A percentile compares a stretch with the other conserved stretches of the same genome.
These are phyloP conservation scores for Ogataea nonfermentans DNA, from an alignment of 805 yeast species.

Conservation along the genomic window DNA sequence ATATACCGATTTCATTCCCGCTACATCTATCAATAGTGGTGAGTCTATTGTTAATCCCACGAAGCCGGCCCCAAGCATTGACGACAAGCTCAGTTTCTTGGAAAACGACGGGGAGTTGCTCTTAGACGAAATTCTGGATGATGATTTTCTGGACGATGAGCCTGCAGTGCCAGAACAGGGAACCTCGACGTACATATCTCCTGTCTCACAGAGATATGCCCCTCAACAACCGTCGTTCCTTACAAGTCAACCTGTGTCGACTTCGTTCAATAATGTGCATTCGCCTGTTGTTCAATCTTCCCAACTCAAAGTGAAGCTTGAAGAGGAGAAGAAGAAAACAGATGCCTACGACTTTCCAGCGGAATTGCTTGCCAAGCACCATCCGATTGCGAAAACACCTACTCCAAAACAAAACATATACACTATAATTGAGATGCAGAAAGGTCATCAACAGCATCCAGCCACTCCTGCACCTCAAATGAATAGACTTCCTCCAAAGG, in stretches of 20 bases:
- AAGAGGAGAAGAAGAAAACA: slow-evolving; percentile 55
- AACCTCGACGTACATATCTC: not conserved
- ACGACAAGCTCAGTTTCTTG: slow-evolving; percentile 41
- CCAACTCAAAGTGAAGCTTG: slow-evolving; percentile 30
- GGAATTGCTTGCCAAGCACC: slow-evolving; percentile 44
- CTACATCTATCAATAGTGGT: not conserved
- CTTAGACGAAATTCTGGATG: slow-evolving; percentile 37
- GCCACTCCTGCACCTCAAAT: slow-evolving; percentile 10
- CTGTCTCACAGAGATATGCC: slow-evolving; percentile 1
- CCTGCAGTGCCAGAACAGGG: slow-evolving; percentile 2
- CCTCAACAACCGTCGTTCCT: not conserved
- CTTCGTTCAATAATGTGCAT: not conserved
- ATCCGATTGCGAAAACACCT: slow-evolving; percentile 40
- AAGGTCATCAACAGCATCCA: slow-evolving; percentile 8
- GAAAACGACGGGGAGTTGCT: slow-evolving; percentile 45
- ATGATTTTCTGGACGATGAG: slow-evolving; percentile 34
- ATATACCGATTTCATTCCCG: not conserved
- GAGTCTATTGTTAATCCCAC: slow-evolving; percentile 1
- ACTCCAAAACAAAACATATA: slow-evolving; percentile 31
- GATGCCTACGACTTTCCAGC: slow-evolving; percentile 78
- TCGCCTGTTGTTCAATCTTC: slow-evolving; percentile 5
- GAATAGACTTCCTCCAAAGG: slow-evolving; percentile 1
- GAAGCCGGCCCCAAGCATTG: slow-evolving; percentile 16
- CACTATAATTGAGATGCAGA: slow-evolving; percentile 26
- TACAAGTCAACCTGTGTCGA: not conserved